Evolutionary conservation across 805 yeast genomes (phyloP).

Genomic region (Saturnispora hagleri): DNA sequence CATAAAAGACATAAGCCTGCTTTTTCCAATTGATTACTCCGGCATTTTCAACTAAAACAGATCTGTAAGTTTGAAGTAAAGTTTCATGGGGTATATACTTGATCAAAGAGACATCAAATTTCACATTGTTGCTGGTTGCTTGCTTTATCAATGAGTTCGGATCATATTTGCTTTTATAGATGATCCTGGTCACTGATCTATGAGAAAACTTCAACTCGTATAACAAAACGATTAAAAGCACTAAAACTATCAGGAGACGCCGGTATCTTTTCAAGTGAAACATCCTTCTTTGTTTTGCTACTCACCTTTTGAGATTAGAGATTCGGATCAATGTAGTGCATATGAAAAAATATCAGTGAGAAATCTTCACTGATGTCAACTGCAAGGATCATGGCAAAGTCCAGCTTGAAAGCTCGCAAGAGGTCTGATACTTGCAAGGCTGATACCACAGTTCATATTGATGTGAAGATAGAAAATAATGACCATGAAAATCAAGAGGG

Average conservation of each 20-base stretch:
- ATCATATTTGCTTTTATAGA: neutral
- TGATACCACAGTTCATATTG: neutral
- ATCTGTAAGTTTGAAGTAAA: constrained; percentile 11
- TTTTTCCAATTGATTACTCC: constrained; percentile 31
- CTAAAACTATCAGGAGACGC: neutral
- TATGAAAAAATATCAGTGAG: neutral
- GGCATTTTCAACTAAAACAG: constrained; percentile 6
- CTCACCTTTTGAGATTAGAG: neutral
- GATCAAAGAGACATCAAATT: constrained; percentile 12
- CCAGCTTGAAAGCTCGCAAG: neutral
- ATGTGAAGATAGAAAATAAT: neutral
- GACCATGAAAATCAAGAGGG: neutral
- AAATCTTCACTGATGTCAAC: neutral
- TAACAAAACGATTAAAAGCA: neutral
- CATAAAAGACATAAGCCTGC: constrained; percentile 53
- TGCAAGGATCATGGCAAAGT: neutral
- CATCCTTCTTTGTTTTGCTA: neutral
- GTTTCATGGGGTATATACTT: constrained; percentile 17
- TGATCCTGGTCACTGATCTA: neutral
- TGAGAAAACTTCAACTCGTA: neutral
- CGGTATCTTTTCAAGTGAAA: neutral
- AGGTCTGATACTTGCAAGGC: neutral
- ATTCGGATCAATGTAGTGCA: neutral
- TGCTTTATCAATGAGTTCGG: neutral
- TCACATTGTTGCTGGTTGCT: neutral